Base-by-base conservation (phyloP, 2,329 filamentous ascomycete species). In the Emericellopsis cladophorae region DNA sequence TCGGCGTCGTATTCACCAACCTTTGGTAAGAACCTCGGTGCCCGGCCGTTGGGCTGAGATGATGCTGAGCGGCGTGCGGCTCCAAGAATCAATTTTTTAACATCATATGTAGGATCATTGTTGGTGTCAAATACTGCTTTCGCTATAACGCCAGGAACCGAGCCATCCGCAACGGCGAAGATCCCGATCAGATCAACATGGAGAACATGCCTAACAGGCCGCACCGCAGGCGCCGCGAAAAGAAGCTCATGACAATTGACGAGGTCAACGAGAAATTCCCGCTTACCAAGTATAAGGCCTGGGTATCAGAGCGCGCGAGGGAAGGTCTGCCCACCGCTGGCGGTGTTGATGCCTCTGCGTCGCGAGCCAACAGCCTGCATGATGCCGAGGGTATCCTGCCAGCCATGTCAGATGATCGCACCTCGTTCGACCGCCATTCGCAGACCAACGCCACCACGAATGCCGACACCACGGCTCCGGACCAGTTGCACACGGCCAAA, bases 111-210 rank as follows among this genome's bases (percentile, higher is more conserved):
- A 98, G 92, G 92, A 98, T 98, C 54, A 98, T 98, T 52, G 92
- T 98, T 45, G 92, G 92, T 51, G 92, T 98, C 46, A 98, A 98
- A 66, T 98, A 98, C 62, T 98, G 92, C 66, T 98, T 98, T 64
- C 77, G 92, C 52, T 96, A 98, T 62, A 96, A 96, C 62, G 89
- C 92, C 51, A 82, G 92, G 44, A 93, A 93, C 56, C 82, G 92
- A 40, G 79, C 81, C 45, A 66, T 87, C 54, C 79, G 86, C 66
- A 74, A 64, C 67, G 84, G 69, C 48, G 84, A 88, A 52, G 84
- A 89, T 49, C 84, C 84, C 57, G 89, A 95, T 47, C 85, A 84
- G 14, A 93, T 98, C 54, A 88, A 88, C 46, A 68, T 98, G 48
- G 76, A 89, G 44, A 75, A 81, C 43, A 88, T 96, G 74, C 85